Evolutionary conservation across 2,329 filamentous ascomycete species (phyloP).

Genomic region (Eurotiales sp.): DNA sequence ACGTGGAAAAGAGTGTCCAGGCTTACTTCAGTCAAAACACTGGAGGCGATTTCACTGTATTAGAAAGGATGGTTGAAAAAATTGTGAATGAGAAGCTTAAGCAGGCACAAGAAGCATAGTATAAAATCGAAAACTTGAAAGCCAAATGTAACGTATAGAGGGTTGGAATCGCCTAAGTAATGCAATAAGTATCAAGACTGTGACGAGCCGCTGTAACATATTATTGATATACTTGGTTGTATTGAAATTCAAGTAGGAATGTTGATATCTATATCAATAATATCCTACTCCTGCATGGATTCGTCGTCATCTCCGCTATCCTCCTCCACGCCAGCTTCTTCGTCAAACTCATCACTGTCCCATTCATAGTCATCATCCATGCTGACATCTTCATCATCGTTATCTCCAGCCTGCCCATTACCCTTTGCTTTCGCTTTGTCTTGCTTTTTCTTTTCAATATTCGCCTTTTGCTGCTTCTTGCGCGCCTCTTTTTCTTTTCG

Average conservation of each 20-base stretch:
- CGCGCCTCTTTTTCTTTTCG: slow-evolving; percentile 77
- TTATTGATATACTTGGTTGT: too few species aligned
- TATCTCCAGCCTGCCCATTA: slow-evolving; percentile 39
- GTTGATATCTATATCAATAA: neutral
- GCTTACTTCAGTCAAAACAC: slow-evolving; percentile 62
- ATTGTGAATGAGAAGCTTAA: slow-evolving; percentile 69
- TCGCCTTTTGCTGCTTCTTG: slow-evolving; percentile 78
- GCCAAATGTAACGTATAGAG: too few species aligned
- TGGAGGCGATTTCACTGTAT: slow-evolving; percentile 45
- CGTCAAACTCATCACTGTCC: slow-evolving; percentile 50
- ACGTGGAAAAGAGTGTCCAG: slow-evolving; percentile 72
- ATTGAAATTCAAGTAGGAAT: too few species aligned
- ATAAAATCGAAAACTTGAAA: too few species aligned
- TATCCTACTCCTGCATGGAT: slow-evolving; percentile 39
- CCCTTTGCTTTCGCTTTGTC: slow-evolving; percentile 51
- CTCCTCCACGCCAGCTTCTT: slow-evolving; percentile 47
- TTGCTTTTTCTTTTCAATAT: slow-evolving; percentile 81
- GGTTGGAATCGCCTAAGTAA: too few species aligned
- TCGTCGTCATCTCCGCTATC: slow-evolving; percentile 34
- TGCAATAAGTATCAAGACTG: neutral
- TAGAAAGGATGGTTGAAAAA: slow-evolving; percentile 70
- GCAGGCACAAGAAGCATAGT: slow-evolving; percentile 19
- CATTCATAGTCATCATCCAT: slow-evolving; percentile 50
- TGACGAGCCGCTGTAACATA: too few species aligned
- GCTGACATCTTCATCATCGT: slow-evolving; percentile 45